A percentile compares a stretch with the other conserved stretches of the same genome.
phyloP scores from a whole-genome alignment of 768 basidiomycete genomes.

The Hortiboletus flavorubellus region DNA sequence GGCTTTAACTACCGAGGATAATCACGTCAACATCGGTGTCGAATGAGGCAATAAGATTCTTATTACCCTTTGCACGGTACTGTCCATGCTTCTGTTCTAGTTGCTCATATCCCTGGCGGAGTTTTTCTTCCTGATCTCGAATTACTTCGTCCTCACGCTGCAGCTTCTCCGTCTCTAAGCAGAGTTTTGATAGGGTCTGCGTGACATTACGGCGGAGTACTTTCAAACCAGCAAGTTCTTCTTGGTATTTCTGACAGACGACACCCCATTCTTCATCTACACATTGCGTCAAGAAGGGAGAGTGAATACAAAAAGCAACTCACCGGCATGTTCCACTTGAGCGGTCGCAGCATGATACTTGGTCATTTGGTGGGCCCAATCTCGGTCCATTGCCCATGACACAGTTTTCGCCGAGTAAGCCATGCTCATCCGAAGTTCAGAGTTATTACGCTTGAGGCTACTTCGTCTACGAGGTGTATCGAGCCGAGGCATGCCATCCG shows the following conservation, averaged over 20 bases:
- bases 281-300: neutral
- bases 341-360: slow-evolving; percentile 42
- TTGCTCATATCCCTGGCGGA: slow-evolving; percentile 37
- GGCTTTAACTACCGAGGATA: slow-evolving; percentile 33
- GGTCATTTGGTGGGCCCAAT: slow-evolving; percentile 54
- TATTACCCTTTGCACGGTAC: slow-evolving; percentile 43
- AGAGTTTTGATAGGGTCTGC: slow-evolving; percentile 37
- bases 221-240: slow-evolving; percentile 60
- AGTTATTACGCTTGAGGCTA: slow-evolving; percentile 58
- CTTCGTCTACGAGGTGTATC: slow-evolving; percentile 51
- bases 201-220: slow-evolving; percentile 53
- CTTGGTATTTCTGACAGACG: slow-evolving; percentile 52
- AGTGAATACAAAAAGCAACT: slow-evolving; percentile 8
- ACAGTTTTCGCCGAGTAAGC: slow-evolving; percentile 60
- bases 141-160: slow-evolving; percentile 40
- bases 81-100: slow-evolving; percentile 40
- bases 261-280: slow-evolving; percentile 60
- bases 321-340: slow-evolving; percentile 40
- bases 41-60: slow-evolving; percentile 1
- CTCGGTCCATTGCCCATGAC: slow-evolving; percentile 71
- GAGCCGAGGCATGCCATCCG: slow-evolving; percentile 28
- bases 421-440: slow-evolving; percentile 42
- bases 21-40: slow-evolving; percentile 4
- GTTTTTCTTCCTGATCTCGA: slow-evolving; percentile 39
- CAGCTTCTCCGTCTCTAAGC: slow-evolving; percentile 39